These are phyloP conservation scores for Harringtonia lauricola DNA, from an alignment of 2,329 filamentous ascomycete species.

Conservation along the genomic window DNA sequence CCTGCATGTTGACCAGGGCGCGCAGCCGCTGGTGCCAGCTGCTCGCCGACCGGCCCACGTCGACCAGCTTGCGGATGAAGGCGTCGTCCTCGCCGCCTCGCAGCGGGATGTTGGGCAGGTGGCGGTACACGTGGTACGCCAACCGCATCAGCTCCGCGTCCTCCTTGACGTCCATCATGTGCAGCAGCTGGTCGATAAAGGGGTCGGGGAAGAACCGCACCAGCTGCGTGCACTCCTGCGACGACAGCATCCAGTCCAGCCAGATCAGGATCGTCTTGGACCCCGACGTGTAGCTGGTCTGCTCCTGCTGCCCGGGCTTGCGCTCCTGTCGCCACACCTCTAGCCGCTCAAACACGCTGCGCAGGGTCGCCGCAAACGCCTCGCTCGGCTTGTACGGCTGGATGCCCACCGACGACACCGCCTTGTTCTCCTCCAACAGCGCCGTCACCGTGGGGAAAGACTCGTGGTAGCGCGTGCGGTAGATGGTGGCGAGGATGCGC, in stretches of 20 bases:
- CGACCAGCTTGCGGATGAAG: slow-evolving; percentile 78
- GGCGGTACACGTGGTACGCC: slow-evolving; percentile 93
- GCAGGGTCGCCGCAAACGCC: slow-evolving; percentile 63
- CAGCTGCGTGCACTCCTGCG: slow-evolving; percentile 84
- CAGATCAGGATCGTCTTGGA: slow-evolving; percentile 93
- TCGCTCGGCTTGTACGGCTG: slow-evolving; percentile 70
- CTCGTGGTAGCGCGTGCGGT: slow-evolving; percentile 86
- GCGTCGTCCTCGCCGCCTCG: slow-evolving; percentile 71
- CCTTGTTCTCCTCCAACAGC: slow-evolving; percentile 69
- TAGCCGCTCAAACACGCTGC: slow-evolving; percentile 64
- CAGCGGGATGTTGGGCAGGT: slow-evolving; percentile 91
- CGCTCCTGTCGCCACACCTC: slow-evolving; percentile 83
- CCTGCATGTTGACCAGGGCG: slow-evolving; percentile 95
- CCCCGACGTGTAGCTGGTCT: slow-evolving; percentile 87
- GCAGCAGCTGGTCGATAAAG: slow-evolving; percentile 84
- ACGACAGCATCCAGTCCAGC: slow-evolving; percentile 85
- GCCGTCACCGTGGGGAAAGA: slow-evolving; percentile 71
- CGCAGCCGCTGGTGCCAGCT: slow-evolving; percentile 95
- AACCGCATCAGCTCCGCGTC: slow-evolving; percentile 90
- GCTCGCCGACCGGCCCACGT: slow-evolving; percentile 70
- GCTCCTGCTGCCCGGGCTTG: slow-evolving; percentile 78
- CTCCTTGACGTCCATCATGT: slow-evolving; percentile 99
- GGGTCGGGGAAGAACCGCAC: slow-evolving; percentile 81
- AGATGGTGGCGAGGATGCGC: slow-evolving; percentile 75
- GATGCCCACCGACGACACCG: slow-evolving; percentile 69